These are phyloP conservation scores for Colletotrichum coccodes DNA, from an alignment of 2,329 filamentous ascomycete species.

Conservation along the genomic window DNA sequence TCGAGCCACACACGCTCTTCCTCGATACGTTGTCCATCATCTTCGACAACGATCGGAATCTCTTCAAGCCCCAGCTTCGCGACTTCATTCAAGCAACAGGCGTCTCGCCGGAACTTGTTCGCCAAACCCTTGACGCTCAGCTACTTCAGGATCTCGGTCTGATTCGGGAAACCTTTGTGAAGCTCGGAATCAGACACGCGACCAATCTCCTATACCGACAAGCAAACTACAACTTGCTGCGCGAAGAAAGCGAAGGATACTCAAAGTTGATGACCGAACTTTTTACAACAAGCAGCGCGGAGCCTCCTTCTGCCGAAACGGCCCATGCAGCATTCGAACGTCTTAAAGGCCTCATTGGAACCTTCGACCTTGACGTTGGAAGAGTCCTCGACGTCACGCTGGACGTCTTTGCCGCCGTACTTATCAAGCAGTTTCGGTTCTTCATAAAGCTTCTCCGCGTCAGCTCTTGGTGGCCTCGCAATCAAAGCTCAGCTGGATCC, in stretches of 20 bases:
- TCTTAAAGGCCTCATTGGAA: conserved; percentile 94
- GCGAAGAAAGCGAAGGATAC: conserved; percentile 96
- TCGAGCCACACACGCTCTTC: conserved; percentile 77
- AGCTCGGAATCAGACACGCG: conserved; percentile 86
- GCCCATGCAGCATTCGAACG: conserved; percentile 89
- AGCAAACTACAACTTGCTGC: conserved; percentile 94
- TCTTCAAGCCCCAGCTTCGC: conserved; percentile 63
- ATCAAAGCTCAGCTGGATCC: conserved; percentile 51
- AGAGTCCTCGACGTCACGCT: conserved; percentile 93
- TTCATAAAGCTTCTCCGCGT: conserved; percentile 92
- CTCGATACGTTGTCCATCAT: conserved; percentile 86
- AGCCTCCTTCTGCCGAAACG: conserved; percentile 77
- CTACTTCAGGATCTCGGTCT: conserved; percentile 81
- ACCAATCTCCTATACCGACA: conserved; percentile 95
- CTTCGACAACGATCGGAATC: conserved; percentile 72
- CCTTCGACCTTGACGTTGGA: conserved; percentile 96
- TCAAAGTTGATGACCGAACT: conserved; percentile 96
- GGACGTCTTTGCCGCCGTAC: conserved; percentile 91
- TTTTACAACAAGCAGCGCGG: conserved; percentile 85
- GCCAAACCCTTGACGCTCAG: conserved; percentile 83
- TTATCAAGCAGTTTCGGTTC: conserved; percentile 93
- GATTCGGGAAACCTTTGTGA: conserved; percentile 85
- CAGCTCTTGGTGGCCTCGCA: conserved; percentile 96
- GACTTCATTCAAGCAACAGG: conserved; percentile 78
- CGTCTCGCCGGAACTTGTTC: conserved; percentile 78